Conservation (phyloP, 108 stramenopile genomes). For the Hondaea fermentalgiana region DNA sequence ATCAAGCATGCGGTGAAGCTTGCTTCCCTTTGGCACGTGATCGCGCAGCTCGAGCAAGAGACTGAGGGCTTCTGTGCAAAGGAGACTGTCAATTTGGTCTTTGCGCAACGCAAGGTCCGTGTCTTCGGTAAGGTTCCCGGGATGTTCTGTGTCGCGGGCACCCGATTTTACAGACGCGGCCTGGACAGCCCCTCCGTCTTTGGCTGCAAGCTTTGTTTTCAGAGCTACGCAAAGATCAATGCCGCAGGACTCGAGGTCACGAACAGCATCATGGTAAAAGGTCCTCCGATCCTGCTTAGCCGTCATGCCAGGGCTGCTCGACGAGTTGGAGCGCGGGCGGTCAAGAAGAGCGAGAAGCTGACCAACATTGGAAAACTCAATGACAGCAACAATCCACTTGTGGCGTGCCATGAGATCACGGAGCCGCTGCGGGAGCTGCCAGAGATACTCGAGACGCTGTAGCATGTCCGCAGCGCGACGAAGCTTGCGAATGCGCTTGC, state of each 20-base stretch:
- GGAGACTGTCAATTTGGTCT: background rate
- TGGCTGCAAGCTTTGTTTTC: background rate
- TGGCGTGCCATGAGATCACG: background rate
- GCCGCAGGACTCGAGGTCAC: background rate
- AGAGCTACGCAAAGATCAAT: background rate
- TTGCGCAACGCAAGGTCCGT: background rate
- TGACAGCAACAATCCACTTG: conserved; percentile 16
- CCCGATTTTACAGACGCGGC: background rate
- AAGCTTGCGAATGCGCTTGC: conserved; percentile 2
- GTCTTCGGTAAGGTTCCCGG: background rate
- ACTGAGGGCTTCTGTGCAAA: background rate
- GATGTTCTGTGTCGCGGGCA: background rate
- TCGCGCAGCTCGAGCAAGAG: conserved; percentile 12
- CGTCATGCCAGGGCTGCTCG: no score
- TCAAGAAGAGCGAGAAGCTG: background rate
- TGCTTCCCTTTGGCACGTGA: background rate
- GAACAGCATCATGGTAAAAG: background rate
- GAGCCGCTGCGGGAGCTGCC: background rate
- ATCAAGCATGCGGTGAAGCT: background rate
- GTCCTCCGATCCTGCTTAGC: background rate
- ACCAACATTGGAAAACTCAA: background rate
- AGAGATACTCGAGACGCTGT: background rate
- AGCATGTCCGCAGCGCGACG: conserved; percentile 15
- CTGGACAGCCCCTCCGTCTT: background rate
- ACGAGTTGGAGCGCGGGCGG: background rate